A percentile compares a stretch with the other conserved stretches of the same genome.
phyloP scores from a whole-genome alignment of 2,329 filamentous ascomycete genomes.

The Trichoderma gracile region DNA sequence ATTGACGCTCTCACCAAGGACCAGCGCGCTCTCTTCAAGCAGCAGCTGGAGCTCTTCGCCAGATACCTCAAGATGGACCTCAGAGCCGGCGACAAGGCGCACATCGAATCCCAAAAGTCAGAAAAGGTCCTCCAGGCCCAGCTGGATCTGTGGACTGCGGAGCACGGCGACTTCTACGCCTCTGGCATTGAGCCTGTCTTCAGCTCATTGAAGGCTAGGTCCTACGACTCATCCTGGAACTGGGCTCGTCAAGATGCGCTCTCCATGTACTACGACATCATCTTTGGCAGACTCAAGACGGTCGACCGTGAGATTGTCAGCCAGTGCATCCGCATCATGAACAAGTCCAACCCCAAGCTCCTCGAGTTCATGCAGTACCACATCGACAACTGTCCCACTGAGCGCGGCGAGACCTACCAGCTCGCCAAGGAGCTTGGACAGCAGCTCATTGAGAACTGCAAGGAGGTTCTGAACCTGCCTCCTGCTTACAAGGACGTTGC shows the following conservation, averaged over 20 bases:
- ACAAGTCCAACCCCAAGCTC: slow-evolving; percentile 91
- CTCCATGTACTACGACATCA: slow-evolving; percentile 99
- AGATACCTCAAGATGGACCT: slow-evolving; percentile 97
- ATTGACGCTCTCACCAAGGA: slow-evolving; percentile 97
- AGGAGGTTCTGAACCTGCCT: slow-evolving; percentile 78
- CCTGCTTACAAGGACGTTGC: slow-evolving; percentile 97
- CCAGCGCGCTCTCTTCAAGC: slow-evolving; percentile 93
- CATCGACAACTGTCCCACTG: slow-evolving; percentile 96
- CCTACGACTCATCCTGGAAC: slow-evolving; percentile 99
- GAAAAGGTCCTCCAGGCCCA: slow-evolving; percentile 87
- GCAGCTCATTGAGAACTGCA: slow-evolving; percentile 96
- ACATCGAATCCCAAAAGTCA: slow-evolving; percentile 79
- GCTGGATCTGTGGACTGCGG: slow-evolving; percentile 89
- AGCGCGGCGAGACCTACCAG: slow-evolving; percentile 95
- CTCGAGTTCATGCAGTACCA: slow-evolving; percentile 99
- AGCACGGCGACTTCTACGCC: slow-evolving; percentile 96
- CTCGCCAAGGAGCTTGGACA: slow-evolving; percentile 93
- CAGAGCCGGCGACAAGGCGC: slow-evolving; percentile 92
- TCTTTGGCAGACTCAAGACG: slow-evolving; percentile 89
- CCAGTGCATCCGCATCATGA: slow-evolving; percentile 99
- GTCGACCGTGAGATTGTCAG: slow-evolving; percentile 98
- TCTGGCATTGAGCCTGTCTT: slow-evolving; percentile 93
- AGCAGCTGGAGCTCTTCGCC: slow-evolving; percentile 92
- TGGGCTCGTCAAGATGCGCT: slow-evolving; percentile 97
- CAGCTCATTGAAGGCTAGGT: slow-evolving; percentile 86